Conservation (phyloP, 2,329 filamentous ascomycete genomes). For the Chalaropsis thielavioides region DNA sequence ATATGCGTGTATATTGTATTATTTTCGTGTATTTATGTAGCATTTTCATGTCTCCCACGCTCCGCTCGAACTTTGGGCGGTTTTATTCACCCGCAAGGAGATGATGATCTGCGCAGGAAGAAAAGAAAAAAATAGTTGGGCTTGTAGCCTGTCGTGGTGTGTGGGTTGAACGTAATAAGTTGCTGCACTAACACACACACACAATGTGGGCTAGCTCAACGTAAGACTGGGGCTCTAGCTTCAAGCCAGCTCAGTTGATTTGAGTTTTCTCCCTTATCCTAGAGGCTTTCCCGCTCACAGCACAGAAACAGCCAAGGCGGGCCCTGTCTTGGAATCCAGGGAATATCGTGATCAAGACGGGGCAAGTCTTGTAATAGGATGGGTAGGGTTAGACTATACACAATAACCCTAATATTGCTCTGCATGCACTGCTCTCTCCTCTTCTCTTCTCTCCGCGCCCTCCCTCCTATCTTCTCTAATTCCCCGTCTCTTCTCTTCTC, state of each 20-base stretch:
- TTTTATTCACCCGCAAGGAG: neutral
- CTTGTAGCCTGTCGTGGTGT: neutral
- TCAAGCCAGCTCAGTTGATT: neutral
- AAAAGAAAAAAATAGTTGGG: neutral
- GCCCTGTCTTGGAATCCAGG: neutral
- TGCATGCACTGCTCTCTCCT: neutral
- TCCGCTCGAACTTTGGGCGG: neutral
- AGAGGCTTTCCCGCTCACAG: neutral
- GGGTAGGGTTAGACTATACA: neutral
- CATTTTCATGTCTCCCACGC: neutral
- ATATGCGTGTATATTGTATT: neutral
- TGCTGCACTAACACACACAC: neutral
- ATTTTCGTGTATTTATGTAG: neutral
- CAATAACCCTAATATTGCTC: neutral
- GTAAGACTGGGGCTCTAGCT: neutral
- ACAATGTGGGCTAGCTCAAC: neutral
- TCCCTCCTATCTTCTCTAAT: neutral
- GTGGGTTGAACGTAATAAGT: neutral
- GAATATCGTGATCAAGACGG: neutral
- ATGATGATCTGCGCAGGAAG: neutral
- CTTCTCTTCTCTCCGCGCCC: neutral
- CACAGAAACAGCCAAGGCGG: neutral
- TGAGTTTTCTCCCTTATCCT: conserved; percentile 2
- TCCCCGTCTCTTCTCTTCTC: neutral
- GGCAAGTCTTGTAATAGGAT: neutral